phyloP scores from a whole-genome alignment of 1,284 basidiomycete species.

The Marasmius tenuissimus region DNA sequence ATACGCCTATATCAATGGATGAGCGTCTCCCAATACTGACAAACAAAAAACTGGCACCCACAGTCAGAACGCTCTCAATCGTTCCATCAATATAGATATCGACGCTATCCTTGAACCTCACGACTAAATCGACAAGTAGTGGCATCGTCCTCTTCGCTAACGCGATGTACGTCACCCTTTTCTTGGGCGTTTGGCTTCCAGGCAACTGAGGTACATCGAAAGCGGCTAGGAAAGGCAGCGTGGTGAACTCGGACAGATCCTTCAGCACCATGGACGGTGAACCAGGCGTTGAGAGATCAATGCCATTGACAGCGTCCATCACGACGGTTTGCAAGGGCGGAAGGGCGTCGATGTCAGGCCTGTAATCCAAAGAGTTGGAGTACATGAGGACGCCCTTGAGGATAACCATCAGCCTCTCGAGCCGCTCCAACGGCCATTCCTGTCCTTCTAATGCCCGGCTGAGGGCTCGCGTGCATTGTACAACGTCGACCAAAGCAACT shows the following conservation, averaged over 20 bases:
- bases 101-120: constrained; percentile 56
- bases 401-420: constrained; percentile 72
- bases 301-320: constrained; percentile 64
- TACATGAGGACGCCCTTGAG: constrained; percentile 85
- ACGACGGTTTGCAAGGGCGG: constrained; percentile 82
- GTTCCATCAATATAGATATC: constrained; percentile 82
- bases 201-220: constrained; percentile 52
- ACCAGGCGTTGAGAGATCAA: constrained; percentile 64
- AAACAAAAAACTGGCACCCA: constrained; percentile 34
- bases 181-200: constrained; percentile 40
- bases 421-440: constrained; percentile 67
- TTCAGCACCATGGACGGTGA: constrained; percentile 74
- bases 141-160: constrained; percentile 88
- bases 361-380: constrained; percentile 79
- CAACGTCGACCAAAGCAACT: constrained; percentile 75
- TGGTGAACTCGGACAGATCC: constrained; percentile 84
- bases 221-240: constrained; percentile 80
- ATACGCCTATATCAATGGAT: constrained; percentile 60
- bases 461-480: constrained; percentile 57
- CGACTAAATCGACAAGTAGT: constrained; percentile 71
- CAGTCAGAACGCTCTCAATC: constrained; percentile 79
- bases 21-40: constrained; percentile 4
- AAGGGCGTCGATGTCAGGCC: constrained; percentile 83
- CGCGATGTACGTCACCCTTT: constrained; percentile 84
- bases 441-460: constrained; percentile 44